A percentile compares a stretch with the other conserved stretches of the same genome.
Conservation (phyloP, 176 grass and related monocot genomes). For the Phoenix roebelenii region DNA sequence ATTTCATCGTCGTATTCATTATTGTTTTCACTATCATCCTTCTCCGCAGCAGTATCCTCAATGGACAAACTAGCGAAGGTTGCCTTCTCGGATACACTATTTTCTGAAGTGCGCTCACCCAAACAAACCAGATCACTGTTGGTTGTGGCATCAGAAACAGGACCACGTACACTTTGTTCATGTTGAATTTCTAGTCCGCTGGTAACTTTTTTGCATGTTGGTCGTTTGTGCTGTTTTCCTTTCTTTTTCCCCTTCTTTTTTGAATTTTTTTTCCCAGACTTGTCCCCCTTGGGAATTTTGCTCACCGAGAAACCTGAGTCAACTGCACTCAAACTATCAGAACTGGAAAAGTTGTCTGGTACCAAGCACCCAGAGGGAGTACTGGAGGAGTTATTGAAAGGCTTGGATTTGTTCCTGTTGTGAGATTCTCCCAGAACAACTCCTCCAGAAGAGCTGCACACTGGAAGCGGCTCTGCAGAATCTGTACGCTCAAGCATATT, state of each 20-base stretch:
- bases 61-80: constrained; percentile 36
- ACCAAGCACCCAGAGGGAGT: constrained; percentile 10
- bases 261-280: constrained; percentile 24
- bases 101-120: constrained; percentile 26
- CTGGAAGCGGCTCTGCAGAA: neutral
- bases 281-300: constrained; percentile 28
- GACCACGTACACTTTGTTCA: constrained; percentile 5
- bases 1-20: constrained; percentile 45
- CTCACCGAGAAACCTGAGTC: constrained; percentile 37
- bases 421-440: neutral
- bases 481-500: constrained; percentile 2
- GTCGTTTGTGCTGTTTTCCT: constrained; percentile 42
- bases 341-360: constrained; percentile 30
- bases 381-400: constrained; percentile 24
- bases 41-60: constrained; percentile 44
- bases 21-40: constrained; percentile 48
- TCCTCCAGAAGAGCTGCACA: constrained; percentile 1
- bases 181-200: constrained; percentile 31
- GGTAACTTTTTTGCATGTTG: constrained; percentile 20
- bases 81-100: constrained; percentile 44
- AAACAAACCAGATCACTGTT: constrained; percentile 20
- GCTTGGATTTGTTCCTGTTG: constrained; percentile 9
- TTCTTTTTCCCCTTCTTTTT: constrained; percentile 80
- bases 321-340: constrained; percentile 10
- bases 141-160: constrained; percentile 14